Percentiles rank a stretch among this genome's conserved stretches.
phyloP scores from a whole-genome alignment of 108 stramenopile genomes.

The Pseudonitzschia pungens region DNA sequence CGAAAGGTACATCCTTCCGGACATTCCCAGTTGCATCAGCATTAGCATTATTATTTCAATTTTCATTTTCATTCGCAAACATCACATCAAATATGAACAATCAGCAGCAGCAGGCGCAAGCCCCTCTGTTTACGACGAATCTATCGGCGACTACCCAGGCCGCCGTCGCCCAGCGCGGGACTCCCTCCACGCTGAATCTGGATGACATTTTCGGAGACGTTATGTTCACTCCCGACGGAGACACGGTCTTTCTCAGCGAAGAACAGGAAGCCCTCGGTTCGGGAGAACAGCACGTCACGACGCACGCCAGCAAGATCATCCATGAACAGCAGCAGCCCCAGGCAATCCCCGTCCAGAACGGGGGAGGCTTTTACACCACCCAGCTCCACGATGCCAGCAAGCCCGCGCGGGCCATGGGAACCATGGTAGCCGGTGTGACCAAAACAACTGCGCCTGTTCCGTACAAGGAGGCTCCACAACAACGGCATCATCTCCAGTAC shows the following conservation, averaged over 20 bases:
- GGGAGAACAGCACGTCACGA: constrained; percentile 55
- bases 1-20: too few species aligned
- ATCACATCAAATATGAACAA: neutral
- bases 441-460: constrained; percentile 47
- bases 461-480: constrained; percentile 71
- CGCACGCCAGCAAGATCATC: constrained; percentile 29
- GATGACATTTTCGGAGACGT: constrained; percentile 92
- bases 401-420: constrained; percentile 65
- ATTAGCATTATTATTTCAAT: too few species aligned
- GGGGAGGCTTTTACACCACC: constrained; percentile 77
- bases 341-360: constrained; percentile 53
- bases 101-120: neutral
- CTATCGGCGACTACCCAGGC: constrained; percentile 24
- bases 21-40: too few species aligned
- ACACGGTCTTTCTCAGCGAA: constrained; percentile 80
- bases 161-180: constrained; percentile 71
- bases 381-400: constrained; percentile 56
- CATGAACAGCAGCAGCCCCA: constrained; percentile 2
- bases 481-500: constrained; percentile 83
- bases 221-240: constrained; percentile 88
- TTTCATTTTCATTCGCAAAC: too few species aligned
- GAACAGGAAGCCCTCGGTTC: constrained; percentile 44
- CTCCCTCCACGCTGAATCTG: constrained; percentile 75
- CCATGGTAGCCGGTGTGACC: constrained; percentile 21
- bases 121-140: constrained; percentile 13